Base-by-base conservation (phyloP, 2,329 filamentous ascomycete species). In the Boeremia lycopersici region DNA sequence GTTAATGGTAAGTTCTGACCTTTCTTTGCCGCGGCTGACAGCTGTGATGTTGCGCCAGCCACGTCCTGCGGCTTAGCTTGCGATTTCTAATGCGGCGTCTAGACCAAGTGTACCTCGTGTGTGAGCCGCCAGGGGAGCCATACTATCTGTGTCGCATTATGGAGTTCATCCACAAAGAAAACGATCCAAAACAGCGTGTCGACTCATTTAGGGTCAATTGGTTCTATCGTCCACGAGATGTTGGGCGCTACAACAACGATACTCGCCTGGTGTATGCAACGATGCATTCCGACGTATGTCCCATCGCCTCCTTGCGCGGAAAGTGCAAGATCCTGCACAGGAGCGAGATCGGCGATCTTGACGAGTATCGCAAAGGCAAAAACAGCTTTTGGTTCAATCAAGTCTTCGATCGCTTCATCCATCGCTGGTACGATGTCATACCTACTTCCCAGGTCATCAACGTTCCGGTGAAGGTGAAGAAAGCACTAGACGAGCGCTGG, bases 111-210 rank as follows among this genome's bases (percentile, higher is more conserved):
- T 99, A 98, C 81, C 86, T 98, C 60, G 89, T 99, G 61, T 98
- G 93, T 78, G 95, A 99, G 77, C 95, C 95, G 45, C 95, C 95
- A 13, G 95, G 95, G 48, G 95, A 99, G 78, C 95, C 95, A 50
- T 99, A 99, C 79, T 99, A 99, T 75, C 81, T 99, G 62, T 95
- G 90, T 61, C 90, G 95, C 66, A 95, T 99, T 74, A 99, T 99
- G 95, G 93, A 99, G 75, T 98, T 98, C 74, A 81, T 97, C 67
- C 91, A 96, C 70, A 79, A 83, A 69, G 86, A 93, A 67, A 91
- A 73, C 45, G 75, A 93, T 70, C 78, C 81, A 31, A 82, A 81
- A 49, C 85, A 86, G 55, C 88, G 89, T 1, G 87, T 99, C 61
- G 93, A 97, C 72, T 87, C 91, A 36, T 77, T 99, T 68, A 89